Evolutionary conservation across 352 stramenopile species (phyloP).

Genomic region (Pythium chondricola): DNA sequence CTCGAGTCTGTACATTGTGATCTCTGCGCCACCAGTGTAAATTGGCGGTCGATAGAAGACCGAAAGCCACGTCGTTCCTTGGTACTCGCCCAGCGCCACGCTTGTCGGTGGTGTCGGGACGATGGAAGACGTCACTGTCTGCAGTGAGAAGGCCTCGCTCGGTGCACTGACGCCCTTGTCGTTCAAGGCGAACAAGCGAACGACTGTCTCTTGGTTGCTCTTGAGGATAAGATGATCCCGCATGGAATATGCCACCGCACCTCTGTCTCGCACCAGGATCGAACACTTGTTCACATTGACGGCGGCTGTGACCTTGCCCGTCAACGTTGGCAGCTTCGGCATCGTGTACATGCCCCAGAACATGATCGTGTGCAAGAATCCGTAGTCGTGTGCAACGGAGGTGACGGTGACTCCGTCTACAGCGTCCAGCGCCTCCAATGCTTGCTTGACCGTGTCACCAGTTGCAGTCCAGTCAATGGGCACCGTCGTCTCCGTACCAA

Average conservation of each 20-base stretch:
- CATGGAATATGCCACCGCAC: slow-evolving; percentile 37
- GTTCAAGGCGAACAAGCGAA: slow-evolving; percentile 66
- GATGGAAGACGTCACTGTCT: slow-evolving; percentile 49
- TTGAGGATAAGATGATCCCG: slow-evolving; percentile 48
- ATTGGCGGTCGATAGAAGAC: slow-evolving; percentile 76
- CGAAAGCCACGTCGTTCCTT: slow-evolving; percentile 62
- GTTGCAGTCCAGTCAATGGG: slow-evolving; percentile 36
- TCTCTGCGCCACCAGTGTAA: slow-evolving; percentile 82
- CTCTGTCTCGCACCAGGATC: slow-evolving; percentile 41
- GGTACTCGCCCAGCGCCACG: slow-evolving; percentile 77
- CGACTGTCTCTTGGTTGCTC: slow-evolving; percentile 36
- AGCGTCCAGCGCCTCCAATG: slow-evolving; percentile 35
- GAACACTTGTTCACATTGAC: slow-evolving; percentile 23
- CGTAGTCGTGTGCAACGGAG: slow-evolving; percentile 33
- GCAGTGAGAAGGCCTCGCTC: slow-evolving; percentile 23
- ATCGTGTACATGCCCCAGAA: slow-evolving; percentile 81
- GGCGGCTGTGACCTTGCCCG: slow-evolving; percentile 15
- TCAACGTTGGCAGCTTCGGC: slow-evolving; percentile 40
- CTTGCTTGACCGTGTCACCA: slow-evolving; percentile 28
- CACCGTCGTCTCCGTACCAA: slow-evolving; percentile 33
- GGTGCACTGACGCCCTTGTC: slow-evolving; percentile 43
- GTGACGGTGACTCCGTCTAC: slow-evolving; percentile 51
- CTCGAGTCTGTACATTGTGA: slow-evolving; percentile 92
- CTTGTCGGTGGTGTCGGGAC: slow-evolving; percentile 66
- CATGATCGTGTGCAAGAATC: slow-evolving; percentile 76